Percentiles rank a stretch among this genome's conserved stretches.
These are phyloP conservation scores for Breviolum minutum DNA, from an alignment of 73 alveolate genomes.

Conservation along the genomic window DNA sequence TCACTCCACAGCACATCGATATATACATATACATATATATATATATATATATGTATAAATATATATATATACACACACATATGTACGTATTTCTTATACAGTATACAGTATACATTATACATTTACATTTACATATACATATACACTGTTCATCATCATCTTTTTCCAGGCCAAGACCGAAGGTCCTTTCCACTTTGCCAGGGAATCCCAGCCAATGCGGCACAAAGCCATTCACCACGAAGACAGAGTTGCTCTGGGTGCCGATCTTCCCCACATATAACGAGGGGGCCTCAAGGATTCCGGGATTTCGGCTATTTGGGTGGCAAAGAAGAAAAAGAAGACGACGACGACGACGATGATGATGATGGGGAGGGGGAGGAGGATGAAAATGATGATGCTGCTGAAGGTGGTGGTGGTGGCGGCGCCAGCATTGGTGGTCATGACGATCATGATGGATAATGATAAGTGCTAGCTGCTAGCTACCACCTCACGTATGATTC, in stretches of 20 bases:
- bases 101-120: neutral
- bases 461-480: no score
- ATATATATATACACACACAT: no score
- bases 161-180: neutral
- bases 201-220: constrained; percentile 58
- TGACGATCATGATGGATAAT: no score
- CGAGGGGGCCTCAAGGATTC: constrained; percentile 33
- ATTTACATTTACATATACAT: neutral
- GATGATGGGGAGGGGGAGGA: neutral
- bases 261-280: constrained; percentile 55
- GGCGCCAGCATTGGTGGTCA: no score
- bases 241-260: constrained; percentile 50
- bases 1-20: no score
- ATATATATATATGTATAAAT: no score
- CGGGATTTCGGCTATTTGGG: neutral
- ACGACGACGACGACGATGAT: neutral
- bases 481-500: no score
- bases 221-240: constrained; percentile 59
- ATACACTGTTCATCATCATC: neutral
- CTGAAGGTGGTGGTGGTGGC: no score
- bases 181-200: neutral
- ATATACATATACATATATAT: no score
- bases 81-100: no score
- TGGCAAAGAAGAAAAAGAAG: neutral
- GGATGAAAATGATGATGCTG: no score